Percentiles rank a stretch among this genome's conserved stretches.
phyloP scores from a whole-genome alignment of 768 basidiomycete species.

The Suillus decipiens region DNA sequence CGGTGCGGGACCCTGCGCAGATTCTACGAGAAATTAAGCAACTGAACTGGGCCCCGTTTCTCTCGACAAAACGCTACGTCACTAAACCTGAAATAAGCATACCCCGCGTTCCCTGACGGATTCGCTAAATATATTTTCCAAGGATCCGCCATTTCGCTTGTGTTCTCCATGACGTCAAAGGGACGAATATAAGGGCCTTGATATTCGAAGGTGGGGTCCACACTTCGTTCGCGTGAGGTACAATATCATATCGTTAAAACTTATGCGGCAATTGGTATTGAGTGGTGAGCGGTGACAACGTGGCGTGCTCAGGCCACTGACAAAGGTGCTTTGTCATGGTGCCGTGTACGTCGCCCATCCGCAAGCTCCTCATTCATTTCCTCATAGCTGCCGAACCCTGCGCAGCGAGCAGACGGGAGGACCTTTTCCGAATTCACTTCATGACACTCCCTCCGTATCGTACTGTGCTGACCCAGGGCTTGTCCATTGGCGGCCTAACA shows the following conservation, averaged over 20 bases:
- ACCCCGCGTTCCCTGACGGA: conserved; percentile 16
- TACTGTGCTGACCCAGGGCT: conserved; percentile 13
- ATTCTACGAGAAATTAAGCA: not conserved
- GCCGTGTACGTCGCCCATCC: conserved; percentile 16
- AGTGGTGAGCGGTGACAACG: conserved; percentile 18
- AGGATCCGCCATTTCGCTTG: conserved; percentile 12
- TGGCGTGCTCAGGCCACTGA: conserved; percentile 16
- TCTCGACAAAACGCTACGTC: conserved; percentile 12
- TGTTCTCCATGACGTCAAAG: conserved; percentile 9
- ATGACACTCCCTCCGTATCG: conserved; percentile 13
- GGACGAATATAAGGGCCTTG: not conserved
- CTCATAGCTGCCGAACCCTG: conserved; percentile 17
- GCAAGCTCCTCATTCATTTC: conserved; percentile 22
- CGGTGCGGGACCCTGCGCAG: conserved; percentile 21
- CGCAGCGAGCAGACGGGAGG: conserved; percentile 20
- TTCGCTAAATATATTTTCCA: conserved; percentile 10
- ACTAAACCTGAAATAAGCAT: conserved; percentile 9
- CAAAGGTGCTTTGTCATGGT: conserved; percentile 13
- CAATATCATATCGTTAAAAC: conserved; percentile 10
- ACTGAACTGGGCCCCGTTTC: conserved; percentile 15
- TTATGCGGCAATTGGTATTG: conserved; percentile 13
- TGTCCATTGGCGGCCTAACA: conserved; percentile 9
- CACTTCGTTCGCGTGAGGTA: conserved; percentile 15
- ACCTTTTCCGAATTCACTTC: conserved; percentile 21
- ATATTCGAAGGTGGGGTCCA: not conserved